Conservation (phyloP, 192 early-diverging fungal genomes). For the Chytriomyces sp. region DNA sequence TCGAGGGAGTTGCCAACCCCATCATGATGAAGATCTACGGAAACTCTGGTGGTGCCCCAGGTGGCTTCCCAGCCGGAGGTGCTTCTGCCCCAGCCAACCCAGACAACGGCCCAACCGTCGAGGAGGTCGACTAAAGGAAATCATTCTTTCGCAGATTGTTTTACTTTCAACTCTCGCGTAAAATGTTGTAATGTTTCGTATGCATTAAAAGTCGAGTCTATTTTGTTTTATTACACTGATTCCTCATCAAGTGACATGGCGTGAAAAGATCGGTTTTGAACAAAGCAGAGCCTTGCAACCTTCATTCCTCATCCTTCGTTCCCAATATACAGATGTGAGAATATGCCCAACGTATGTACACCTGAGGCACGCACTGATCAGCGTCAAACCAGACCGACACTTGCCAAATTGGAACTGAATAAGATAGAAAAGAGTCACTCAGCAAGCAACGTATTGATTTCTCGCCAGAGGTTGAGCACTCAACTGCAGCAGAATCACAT, state of each 20-base stretch:
- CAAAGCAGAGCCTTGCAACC: too few species aligned
- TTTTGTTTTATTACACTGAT: too few species aligned
- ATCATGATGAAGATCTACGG: slow-evolving; percentile 97
- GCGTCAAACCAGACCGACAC: neutral
- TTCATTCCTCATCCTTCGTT: too few species aligned
- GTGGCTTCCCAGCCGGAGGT: slow-evolving; percentile 74
- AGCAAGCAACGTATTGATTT: neutral
- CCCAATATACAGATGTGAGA: too few species aligned
- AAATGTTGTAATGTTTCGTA: too few species aligned
- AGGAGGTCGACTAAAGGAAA: slow-evolving; percentile 49
- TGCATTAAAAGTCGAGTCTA: too few species aligned
- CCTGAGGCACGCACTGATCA: too few species aligned
- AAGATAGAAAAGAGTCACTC: neutral
- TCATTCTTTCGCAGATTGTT: too few species aligned
- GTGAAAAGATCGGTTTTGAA: too few species aligned
- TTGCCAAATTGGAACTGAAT: neutral
- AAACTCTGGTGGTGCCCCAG: slow-evolving; percentile 71
- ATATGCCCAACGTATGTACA: too few species aligned
- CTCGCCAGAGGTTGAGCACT: neutral
- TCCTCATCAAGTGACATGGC: too few species aligned
- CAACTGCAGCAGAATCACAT: slow-evolving; percentile 32
- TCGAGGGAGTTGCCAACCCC: slow-evolving; percentile 93
- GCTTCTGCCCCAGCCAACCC: slow-evolving; percentile 67
- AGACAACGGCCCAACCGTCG: slow-evolving; percentile 62
- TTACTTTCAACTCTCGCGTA: too few species aligned